Conservation (phyloP, 495 filamentous ascomycete species). For the Penicillium lividum region DNA sequence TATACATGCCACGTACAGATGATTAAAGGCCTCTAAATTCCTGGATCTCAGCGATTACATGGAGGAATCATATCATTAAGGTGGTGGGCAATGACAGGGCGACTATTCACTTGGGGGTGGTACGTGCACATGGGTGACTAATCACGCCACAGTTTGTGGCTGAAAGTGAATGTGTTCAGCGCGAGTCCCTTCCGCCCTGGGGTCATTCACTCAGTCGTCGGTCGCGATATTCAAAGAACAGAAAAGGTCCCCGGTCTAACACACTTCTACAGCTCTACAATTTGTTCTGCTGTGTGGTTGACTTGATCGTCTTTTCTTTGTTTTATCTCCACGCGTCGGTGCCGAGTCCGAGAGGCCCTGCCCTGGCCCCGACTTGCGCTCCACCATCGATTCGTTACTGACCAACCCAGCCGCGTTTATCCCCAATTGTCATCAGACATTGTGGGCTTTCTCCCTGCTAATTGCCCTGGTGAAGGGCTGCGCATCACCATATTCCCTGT, state of each 20-base stretch:
- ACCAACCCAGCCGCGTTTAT: slow-evolving; percentile 15
- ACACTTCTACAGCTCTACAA: neutral
- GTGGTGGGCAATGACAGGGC: slow-evolving; percentile 3
- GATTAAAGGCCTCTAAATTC: slow-evolving; percentile 6
- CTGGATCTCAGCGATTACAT: slow-evolving; percentile 4
- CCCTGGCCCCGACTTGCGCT: slow-evolving; percentile 23
- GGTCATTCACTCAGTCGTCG: slow-evolving; percentile 20
- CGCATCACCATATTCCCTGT: slow-evolving; percentile 6
- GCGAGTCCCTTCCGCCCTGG: slow-evolving; percentile 30
- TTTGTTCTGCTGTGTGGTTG: neutral
- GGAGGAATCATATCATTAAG: slow-evolving; percentile 5
- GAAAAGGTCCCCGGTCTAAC: neutral
- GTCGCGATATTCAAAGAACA: slow-evolving; percentile 3
- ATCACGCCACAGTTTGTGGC: slow-evolving; percentile 27
- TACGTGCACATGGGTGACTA: slow-evolving; percentile 27
- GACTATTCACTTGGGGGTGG: slow-evolving; percentile 19
- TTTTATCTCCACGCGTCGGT: slow-evolving; percentile 24
- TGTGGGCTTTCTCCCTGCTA: neutral
- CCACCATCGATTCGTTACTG: slow-evolving; percentile 25
- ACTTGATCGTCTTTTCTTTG: slow-evolving; percentile 2
- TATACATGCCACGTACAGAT: slow-evolving; percentile 2
- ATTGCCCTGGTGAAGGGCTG: neutral
- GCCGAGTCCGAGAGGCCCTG: slow-evolving; percentile 24
- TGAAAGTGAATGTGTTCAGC: slow-evolving; percentile 14
- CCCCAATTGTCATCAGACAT: slow-evolving; percentile 24